Evolutionary conservation across 371 early-diverging fungal genomes (phyloP), one percentile per base, ranked within the genome.

Genomic region (Lichtheimia ramosa): DNA sequence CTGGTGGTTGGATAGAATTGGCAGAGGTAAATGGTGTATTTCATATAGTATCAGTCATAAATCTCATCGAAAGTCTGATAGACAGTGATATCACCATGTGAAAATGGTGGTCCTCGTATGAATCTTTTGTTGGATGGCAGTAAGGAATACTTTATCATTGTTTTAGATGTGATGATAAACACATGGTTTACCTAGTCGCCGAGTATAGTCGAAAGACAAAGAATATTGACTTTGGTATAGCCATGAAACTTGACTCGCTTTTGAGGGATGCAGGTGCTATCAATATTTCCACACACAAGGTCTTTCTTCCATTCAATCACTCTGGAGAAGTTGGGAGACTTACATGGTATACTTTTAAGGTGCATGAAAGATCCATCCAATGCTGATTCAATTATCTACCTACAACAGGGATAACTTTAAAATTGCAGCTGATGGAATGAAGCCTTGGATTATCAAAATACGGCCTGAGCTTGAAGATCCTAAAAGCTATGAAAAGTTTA

Each of bases 1-100:
- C 75, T 18, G 75, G 75, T 27, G 75, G 75, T 18, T 75, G 73
- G 72, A 65, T 75, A 5, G 75, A 75, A 20, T 28, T 75, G 21
- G 64, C 69, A 2, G 75, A 75, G 48, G 43, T 43, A 18, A 4
- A 13, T 4, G 15, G 15, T 43, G 16, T 43, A 18, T 46, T 16
- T 46, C 21, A n/a, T 43, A 43, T n/a, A 0, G 43, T 6, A 2
- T 18, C 7, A 43, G 4, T 18, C 18, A 5, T 43, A 10, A 43
- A 5, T 4, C 4, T 43, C 43, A 43, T 43, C 13, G 43, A 0
- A 4, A 0, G 13, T 3, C 18, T 43, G 5, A 7, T 27, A 27
- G 27, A 7, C 18, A 5, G 43, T 43, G 18, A 6, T 18, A 7
- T 43, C 43, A 3, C 5, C 15, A 43, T 43, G 43, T 7, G 43